Percentiles rank a stretch among this genome's conserved stretches.
These are phyloP conservation scores for Debaryomyces robertsiae DNA, from an alignment of 1,139 yeast genomes.

Conservation along the genomic window DNA sequence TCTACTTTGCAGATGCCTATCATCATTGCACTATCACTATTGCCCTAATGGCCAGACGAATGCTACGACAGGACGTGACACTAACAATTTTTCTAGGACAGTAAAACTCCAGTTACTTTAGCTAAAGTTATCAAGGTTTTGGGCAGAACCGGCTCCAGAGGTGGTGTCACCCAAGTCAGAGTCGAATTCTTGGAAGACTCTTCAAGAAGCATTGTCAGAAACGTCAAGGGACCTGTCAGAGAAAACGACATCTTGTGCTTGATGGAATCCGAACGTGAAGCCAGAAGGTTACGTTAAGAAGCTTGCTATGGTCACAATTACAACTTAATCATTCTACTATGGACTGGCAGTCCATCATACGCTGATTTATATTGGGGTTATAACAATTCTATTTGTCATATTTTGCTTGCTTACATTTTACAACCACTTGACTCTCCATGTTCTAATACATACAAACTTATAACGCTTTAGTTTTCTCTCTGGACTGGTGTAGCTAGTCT, in stretches of 20 bases:
- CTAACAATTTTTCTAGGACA: slow-evolving; percentile 46
- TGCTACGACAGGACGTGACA: neutral
- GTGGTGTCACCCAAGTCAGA: slow-evolving; percentile 99
- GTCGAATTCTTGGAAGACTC: slow-evolving; percentile 99
- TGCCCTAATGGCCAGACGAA: too few relatives aligned
- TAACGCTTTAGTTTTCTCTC: slow-evolving; percentile 4
- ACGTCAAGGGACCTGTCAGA: slow-evolving; percentile 99
- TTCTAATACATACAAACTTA: slow-evolving; percentile 12
- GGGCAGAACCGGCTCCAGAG: slow-evolving; percentile 99
- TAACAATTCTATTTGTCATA: slow-evolving; percentile 11
- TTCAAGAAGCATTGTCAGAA: slow-evolving; percentile 98
- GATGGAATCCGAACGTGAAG: slow-evolving; percentile 99
- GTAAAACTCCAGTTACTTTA: slow-evolving; percentile 96
- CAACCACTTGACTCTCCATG: slow-evolving; percentile 9
- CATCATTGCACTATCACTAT: too few relatives aligned
- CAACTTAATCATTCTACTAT: slow-evolving; percentile 6
- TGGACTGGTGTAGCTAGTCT: neutral
- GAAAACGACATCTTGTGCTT: slow-evolving; percentile 98
- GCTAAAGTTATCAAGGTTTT: slow-evolving; percentile 99
- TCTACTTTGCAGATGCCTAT: too few relatives aligned
- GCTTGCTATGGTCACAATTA: slow-evolving; percentile 9
- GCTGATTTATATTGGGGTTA: slow-evolving; percentile 11
- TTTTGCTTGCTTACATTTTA: slow-evolving; percentile 11
- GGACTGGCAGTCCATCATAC: slow-evolving; percentile 7
- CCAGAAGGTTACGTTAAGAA: slow-evolving; percentile 66